Evolutionary conservation across 805 yeast species (phyloP).

Genomic region (Priceomyces castillae): DNA sequence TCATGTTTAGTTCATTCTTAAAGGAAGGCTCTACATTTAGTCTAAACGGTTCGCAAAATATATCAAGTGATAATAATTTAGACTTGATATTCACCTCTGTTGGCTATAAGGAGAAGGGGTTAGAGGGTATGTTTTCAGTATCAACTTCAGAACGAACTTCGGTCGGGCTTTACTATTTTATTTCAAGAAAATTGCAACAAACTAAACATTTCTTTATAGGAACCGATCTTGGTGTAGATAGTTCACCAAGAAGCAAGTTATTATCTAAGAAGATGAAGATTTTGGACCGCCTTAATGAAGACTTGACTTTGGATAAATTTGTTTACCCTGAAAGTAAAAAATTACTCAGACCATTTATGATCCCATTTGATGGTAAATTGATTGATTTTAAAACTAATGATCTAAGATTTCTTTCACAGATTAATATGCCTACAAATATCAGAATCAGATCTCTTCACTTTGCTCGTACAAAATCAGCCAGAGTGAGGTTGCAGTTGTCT

Average conservation of each 20-base stretch:
- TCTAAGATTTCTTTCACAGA: conserved; percentile 25
- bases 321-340: not conserved
- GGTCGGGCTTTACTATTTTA: not conserved
- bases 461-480: conserved; percentile 16
- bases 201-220: conserved; percentile 14
- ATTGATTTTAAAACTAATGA: conserved; percentile 38
- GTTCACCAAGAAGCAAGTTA: conserved; percentile 6
- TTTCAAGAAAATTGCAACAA: conserved; percentile 7
- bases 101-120: conserved; percentile 14
- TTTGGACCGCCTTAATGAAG: conserved; percentile 4
- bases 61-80: conserved; percentile 2
- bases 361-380: conserved; percentile 25
- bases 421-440: conserved; percentile 7
- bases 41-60: conserved; percentile 2
- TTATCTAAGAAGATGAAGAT: conserved; percentile 13
- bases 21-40: conserved; percentile 23
- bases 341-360: conserved; percentile 9
- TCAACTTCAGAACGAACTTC: conserved; percentile 3
- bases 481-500: conserved; percentile 26
- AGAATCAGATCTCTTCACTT: conserved; percentile 14
- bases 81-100: conserved; percentile 21
- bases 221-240: conserved; percentile 3
- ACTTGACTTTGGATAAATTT: conserved; percentile 5
- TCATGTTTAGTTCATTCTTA: conserved; percentile 20
- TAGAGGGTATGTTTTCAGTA: conserved; percentile 18